Evolutionary conservation across 1,139 yeast species (phyloP).

Genomic region (Pichia sp.): DNA sequence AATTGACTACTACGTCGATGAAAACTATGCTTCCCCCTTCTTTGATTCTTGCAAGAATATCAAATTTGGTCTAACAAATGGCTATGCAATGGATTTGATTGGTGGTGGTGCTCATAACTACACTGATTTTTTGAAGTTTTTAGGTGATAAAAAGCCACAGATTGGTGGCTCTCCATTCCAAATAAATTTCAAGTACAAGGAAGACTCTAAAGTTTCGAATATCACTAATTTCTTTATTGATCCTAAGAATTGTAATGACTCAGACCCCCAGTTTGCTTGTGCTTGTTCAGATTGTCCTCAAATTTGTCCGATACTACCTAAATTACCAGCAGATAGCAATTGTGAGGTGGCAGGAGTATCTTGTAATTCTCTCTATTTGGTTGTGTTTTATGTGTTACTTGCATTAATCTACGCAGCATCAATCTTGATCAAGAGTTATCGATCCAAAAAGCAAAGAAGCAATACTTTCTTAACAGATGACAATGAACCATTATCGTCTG

Average conservation of each 20-base stretch:
- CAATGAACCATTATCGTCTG: constrained; percentile 14
- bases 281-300: constrained; percentile 86
- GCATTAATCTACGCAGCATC: constrained; percentile 35
- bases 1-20: constrained; percentile 55
- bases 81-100: constrained; percentile 91
- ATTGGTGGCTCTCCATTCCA: constrained; percentile 96
- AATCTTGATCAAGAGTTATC: constrained; percentile 31
- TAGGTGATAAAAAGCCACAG: constrained; percentile 90
- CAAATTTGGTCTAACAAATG: constrained; percentile 91
- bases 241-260: constrained; percentile 53
- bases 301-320: constrained; percentile 67
- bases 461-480: constrained; percentile 12
- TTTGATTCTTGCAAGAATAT: constrained; percentile 83
- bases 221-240: constrained; percentile 30
- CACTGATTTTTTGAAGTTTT: constrained; percentile 66
- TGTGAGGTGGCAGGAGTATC: constrained; percentile 62
- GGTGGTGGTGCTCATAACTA: constrained; percentile 92
- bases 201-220: constrained; percentile 16
- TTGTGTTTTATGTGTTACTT: constrained; percentile 38
- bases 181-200: constrained; percentile 62
- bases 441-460: constrained; percentile 4
- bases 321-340: constrained; percentile 28
- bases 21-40: constrained; percentile 49
- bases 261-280: constrained; percentile 53
- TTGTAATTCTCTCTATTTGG: constrained; percentile 62